Percentiles rank a stretch among this genome's conserved stretches.
phyloP scores from a whole-genome alignment of 2,329 filamentous ascomycete species.

The Nigrograna mackinnonii region DNA sequence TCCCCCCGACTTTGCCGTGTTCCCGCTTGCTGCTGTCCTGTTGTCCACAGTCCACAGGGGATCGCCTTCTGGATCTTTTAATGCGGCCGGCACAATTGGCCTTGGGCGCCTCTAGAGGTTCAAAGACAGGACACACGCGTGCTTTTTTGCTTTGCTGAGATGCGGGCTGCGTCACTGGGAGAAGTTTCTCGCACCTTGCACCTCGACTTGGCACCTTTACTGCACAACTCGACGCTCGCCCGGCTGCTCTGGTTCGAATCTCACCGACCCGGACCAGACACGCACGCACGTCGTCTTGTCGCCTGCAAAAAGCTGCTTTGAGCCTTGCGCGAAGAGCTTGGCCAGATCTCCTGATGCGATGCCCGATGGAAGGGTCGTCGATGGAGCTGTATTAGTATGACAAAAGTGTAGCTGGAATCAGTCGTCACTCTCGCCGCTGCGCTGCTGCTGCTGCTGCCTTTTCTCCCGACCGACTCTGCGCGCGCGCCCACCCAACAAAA shows the following conservation, averaged over 20 bases:
- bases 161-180: not conserved
- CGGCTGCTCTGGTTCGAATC: too few species aligned
- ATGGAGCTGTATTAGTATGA: conserved; percentile 38
- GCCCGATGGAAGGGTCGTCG: conserved; percentile 19
- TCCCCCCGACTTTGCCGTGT: too few species aligned
- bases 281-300: conserved; percentile 14
- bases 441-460: conserved; percentile 19
- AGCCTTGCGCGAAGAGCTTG: conserved; percentile 29
- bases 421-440: conserved; percentile 31
- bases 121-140: too few species aligned
- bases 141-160: not conserved
- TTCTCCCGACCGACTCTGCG: conserved; percentile 23
- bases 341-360: too few species aligned
- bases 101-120: too few species aligned
- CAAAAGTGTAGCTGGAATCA: conserved; percentile 16
- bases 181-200: conserved; percentile 2
- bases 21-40: too few species aligned
- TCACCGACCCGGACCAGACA: too few species aligned
- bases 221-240: conserved; percentile 28
- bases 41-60: too few species aligned
- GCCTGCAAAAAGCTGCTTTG: conserved; percentile 22
- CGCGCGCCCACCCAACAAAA: conserved; percentile 29
- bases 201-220: conserved; percentile 33
- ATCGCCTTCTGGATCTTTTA: too few species aligned
- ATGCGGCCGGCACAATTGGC: too few species aligned